These are phyloP conservation scores for Metarhizium humberi DNA, from an alignment of 2,329 filamentous ascomycete species.

Conservation along the genomic window DNA sequence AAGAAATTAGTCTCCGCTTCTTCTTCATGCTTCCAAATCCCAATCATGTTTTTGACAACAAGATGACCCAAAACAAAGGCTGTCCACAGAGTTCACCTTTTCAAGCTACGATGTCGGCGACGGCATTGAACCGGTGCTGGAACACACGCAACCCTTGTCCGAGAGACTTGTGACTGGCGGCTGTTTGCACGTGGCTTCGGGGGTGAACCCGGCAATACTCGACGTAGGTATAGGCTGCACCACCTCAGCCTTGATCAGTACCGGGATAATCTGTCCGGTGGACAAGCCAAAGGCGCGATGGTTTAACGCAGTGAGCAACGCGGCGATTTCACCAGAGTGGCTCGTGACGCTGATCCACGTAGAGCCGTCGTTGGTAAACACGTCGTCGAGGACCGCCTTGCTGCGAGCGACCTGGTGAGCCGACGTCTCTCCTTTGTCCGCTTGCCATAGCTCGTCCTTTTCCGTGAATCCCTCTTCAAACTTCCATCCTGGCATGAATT, in stretches of 20 bases:
- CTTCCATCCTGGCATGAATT: conserved; percentile 39
- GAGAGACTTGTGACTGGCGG: conserved; percentile 34
- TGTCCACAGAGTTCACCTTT: no score
- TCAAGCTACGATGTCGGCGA: background rate
- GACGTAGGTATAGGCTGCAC: conserved; percentile 19
- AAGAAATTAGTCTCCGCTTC: no score
- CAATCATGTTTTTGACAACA: no score
- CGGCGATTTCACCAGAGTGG: conserved; percentile 48
- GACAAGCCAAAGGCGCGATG: conserved; percentile 52
- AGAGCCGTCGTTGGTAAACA: conserved; percentile 42
- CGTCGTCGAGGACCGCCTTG: conserved; percentile 42
- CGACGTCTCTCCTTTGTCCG: conserved; percentile 29
- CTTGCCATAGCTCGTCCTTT: conserved; percentile 36
- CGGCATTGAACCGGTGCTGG: conserved; percentile 7
- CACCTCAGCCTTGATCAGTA: conserved; percentile 52
- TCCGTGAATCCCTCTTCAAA: conserved; percentile 57
- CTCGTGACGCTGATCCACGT: conserved; percentile 52
- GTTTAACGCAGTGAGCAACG: conserved; percentile 43
- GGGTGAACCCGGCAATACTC: conserved; percentile 24
- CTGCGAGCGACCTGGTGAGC: conserved; percentile 40
- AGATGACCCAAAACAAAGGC: no score
- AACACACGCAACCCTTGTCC: conserved; percentile 32
- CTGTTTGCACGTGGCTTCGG: conserved; percentile 32
- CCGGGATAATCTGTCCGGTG: conserved; percentile 61
- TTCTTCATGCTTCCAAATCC: no score